Conservation (phyloP, 2,329 filamentous ascomycete genomes). For the Lasiodiplodia sp. region DNA sequence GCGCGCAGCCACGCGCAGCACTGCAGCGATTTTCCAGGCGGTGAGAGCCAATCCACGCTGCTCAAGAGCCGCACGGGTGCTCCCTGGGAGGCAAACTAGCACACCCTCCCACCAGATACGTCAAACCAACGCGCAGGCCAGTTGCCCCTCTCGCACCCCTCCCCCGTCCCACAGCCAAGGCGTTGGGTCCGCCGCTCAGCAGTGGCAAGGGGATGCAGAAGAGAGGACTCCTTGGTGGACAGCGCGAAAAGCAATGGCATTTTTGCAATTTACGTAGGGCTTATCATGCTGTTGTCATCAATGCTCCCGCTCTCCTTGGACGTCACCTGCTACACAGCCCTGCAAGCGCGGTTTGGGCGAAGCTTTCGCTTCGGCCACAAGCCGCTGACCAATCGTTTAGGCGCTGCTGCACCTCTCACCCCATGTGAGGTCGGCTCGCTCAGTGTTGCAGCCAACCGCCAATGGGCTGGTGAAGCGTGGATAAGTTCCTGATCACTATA, state of each 20-base stretch:
- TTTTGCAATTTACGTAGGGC: constrained; percentile 23
- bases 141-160: neutral
- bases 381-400: neutral
- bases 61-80: constrained; percentile 6
- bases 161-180: constrained; percentile 14
- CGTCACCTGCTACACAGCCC: constrained; percentile 3
- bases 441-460: neutral
- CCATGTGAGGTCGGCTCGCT: neutral
- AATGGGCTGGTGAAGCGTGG: neutral
- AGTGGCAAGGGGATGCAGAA: constrained; percentile 14
- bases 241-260: constrained; percentile 15
- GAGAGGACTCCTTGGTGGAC: neutral
- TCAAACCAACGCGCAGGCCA: constrained; percentile 11
- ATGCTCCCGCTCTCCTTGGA: constrained; percentile 1
- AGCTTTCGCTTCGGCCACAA: neutral
- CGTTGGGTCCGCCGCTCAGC: constrained; percentile 11
- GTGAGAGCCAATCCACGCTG: constrained; percentile 3
- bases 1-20: constrained; percentile 5
- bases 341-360: constrained; percentile 1
- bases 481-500: neutral
- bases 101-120: neutral
- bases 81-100: neutral
- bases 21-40: constrained; percentile 1
- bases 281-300: constrained; percentile 20
- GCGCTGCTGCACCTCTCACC: neutral